Percentiles rank a stretch among this genome's conserved stretches.
phyloP scores from a whole-genome alignment of 2,329 filamentous ascomycete genomes.

The Cladosporium oxysporum region DNA sequence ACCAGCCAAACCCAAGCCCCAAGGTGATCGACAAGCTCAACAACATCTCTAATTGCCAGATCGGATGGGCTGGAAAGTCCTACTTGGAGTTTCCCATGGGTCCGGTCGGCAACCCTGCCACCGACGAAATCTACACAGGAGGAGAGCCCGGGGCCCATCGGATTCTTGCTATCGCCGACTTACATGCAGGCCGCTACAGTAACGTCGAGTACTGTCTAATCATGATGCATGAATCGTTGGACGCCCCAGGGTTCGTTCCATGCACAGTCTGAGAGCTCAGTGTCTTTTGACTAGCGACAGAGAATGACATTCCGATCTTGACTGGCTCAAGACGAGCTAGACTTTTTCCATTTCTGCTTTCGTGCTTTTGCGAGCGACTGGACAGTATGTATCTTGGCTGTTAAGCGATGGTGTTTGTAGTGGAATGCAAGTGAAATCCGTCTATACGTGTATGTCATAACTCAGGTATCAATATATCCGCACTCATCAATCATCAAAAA shows the following conservation, averaged over 20 bases:
- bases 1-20: background rate
- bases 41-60: background rate
- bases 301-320: no score
- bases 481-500: slow-evolving; percentile 16
- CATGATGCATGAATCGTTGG: background rate
- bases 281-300: no score
- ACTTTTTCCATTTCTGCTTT: no score
- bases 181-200: background rate
- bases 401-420: no score
- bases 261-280: no score
- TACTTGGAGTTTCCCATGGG: background rate
- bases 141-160: background rate
- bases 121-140: background rate
- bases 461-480: background rate
- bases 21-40: background rate
- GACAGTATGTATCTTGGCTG: no score
- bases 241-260: no score
- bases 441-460: background rate
- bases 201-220: background rate
- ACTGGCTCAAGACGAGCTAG: no score
- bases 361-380: no score
- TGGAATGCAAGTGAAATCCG: background rate
- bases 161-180: background rate
- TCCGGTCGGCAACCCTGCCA: background rate
- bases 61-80: background rate